Evolutionary conservation across 768 basidiomycete species (phyloP).

Genomic region (Lepiota brunneoincarnata): DNA sequence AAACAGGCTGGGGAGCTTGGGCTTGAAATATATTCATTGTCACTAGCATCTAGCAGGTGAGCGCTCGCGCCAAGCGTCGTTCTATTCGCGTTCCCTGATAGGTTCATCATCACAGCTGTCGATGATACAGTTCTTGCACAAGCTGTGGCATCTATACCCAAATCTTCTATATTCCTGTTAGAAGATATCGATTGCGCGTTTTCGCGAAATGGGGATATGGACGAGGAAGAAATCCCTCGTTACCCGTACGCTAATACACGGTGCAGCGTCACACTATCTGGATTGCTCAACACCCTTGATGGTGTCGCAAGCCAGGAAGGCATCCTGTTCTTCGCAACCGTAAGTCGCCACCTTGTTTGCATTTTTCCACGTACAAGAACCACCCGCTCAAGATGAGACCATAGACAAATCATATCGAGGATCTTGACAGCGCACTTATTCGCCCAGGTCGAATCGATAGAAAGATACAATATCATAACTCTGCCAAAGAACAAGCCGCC

Average conservation of each 20-base stretch:
- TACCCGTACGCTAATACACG: slow-evolving; percentile 15
- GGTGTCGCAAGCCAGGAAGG: slow-evolving; percentile 60
- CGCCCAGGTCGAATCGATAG: slow-evolving; percentile 56
- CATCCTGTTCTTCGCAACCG: slow-evolving; percentile 57
- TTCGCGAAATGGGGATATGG: slow-evolving; percentile 34
- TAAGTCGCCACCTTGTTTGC: slow-evolving; percentile 18
- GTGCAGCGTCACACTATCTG: slow-evolving; percentile 46
- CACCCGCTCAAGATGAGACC: neutral
- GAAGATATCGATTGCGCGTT: slow-evolving; percentile 63
- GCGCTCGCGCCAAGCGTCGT: slow-evolving; percentile 11
- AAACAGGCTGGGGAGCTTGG: slow-evolving; percentile 56
- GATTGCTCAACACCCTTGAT: slow-evolving; percentile 54
- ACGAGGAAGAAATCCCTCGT: neutral
- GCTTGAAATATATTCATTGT: slow-evolving; percentile 74
- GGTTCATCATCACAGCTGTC: slow-evolving; percentile 31
- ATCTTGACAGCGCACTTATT: slow-evolving; percentile 51
- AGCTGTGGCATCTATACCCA: slow-evolving; percentile 42
- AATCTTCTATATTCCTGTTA: slow-evolving; percentile 49
- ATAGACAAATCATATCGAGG: slow-evolving; percentile 54
- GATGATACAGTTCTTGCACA: slow-evolving; percentile 45
- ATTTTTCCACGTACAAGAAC: neutral
- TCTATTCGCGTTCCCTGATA: neutral
- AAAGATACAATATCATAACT: slow-evolving; percentile 46
- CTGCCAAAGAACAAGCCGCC: slow-evolving; percentile 41
- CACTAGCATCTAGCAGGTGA: slow-evolving; percentile 45